Base-by-base conservation (phyloP, 257 asterid species). In the Penstemon newberryi region DNA sequence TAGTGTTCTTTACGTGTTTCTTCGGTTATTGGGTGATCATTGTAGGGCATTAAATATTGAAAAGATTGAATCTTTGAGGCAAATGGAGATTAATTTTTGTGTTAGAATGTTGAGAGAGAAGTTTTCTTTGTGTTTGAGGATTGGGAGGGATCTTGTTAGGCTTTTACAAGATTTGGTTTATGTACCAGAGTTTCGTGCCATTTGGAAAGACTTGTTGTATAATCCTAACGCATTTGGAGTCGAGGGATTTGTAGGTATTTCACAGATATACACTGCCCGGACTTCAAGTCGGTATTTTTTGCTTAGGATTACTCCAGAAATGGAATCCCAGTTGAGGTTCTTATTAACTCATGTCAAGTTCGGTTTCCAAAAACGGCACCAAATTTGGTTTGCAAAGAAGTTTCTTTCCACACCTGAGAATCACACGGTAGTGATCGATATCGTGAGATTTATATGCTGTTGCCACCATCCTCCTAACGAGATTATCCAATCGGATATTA, bases 111-210 rank as follows among this genome's bases (percentile, higher is more conserved):
- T 91, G 65, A 84, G 91, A 66, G 86, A 87, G 70, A 78, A 79
- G 0, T 89, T 89, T 55, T 52, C 40, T 33, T 77, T 91, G 81
- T 91, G 95, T 80, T 67, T 84, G 72, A 85, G 70, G 77, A 82
- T 91, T 58, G 97, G 97, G 68, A 83, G 95, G 72, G 97, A 91
- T 79, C 84, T 91, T 66, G 44, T 91, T 47, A 78, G 97, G 85
- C 86, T 91, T 78, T 80, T 91, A 77, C 97, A 85, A 50, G 96
- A 89, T 80, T 80, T 91, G 89, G 82, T 75, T 75, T 86, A 77
- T 70, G 79, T 87, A 63, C 87, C 87, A 0, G 96, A 87, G 75
- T 87, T 91, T 76, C 80, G 77, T 65, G 77, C 80, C 36, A 66
- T 89, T 41, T 91, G 95, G 96, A 89, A 74, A 71, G 95, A 89